Percentiles rank a stretch among this genome's conserved stretches.
Conservation (phyloP, 2,329 filamentous ascomycete species). For the Arachnomyces sp. region DNA sequence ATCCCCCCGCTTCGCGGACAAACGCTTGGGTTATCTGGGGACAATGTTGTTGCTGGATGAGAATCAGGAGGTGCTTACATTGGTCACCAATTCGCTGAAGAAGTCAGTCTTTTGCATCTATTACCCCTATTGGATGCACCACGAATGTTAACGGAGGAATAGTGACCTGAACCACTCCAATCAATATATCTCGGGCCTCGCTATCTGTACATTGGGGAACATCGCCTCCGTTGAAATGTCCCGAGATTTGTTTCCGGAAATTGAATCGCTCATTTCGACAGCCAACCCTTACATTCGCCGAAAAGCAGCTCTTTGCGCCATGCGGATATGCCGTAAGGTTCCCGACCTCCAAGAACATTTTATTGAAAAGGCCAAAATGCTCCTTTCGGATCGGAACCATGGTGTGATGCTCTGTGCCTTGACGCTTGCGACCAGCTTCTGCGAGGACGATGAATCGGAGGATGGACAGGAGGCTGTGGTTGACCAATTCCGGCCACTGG, state of each 20-base stretch:
- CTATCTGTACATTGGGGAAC: constrained; percentile 91
- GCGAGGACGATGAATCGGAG: constrained; percentile 88
- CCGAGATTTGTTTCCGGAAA: constrained; percentile 89
- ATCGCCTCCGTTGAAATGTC: constrained; percentile 99
- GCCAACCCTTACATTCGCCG: constrained; percentile 97
- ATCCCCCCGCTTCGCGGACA: constrained; percentile 95
- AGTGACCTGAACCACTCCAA: constrained; percentile 96
- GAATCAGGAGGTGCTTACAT: constrained; percentile 93
- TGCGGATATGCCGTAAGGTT: constrained; percentile 97
- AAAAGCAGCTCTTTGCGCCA: constrained; percentile 96
- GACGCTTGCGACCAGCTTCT: constrained; percentile 83
- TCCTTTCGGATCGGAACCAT: constrained; percentile 89
- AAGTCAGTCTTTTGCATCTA: constrained; percentile 55
- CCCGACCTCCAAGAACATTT: constrained; percentile 97
- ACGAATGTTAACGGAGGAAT: constrained; percentile 1
- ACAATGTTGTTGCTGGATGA: constrained; percentile 95
- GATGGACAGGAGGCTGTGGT: constrained; percentile 82
- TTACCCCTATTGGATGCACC: neutral
- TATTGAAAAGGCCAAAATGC: constrained; percentile 78
- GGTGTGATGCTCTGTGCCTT: constrained; percentile 88
- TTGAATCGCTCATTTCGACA: constrained; percentile 83
- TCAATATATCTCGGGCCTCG: constrained; percentile 95
- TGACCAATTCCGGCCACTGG: constrained; percentile 80
- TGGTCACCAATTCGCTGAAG: constrained; percentile 95
- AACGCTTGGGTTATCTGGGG: constrained; percentile 87